A percentile compares a stretch with the other conserved stretches of the same genome.
These are phyloP conservation scores for Porphyrellus sp. DNA, from an alignment of 1,284 basidiomycete genomes.

Conservation along the genomic window DNA sequence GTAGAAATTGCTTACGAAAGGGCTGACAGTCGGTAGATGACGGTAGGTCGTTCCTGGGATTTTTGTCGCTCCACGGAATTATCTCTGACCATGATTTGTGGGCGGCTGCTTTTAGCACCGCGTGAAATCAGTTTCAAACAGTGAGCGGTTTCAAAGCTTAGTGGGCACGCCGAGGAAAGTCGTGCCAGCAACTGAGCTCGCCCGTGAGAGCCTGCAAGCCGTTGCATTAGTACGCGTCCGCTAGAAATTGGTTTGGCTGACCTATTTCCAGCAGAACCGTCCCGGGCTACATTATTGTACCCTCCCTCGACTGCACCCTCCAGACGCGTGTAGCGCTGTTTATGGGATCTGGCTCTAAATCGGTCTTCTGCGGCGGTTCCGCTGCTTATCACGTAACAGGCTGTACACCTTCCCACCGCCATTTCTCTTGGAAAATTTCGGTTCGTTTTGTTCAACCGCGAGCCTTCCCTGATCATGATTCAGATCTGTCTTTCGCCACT, in stretches of 20 bases:
- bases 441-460: conserved; percentile 13
- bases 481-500: conserved; percentile 18
- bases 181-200: conserved; percentile 6
- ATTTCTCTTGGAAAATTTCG: conserved; percentile 23
- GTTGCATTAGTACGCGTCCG: not conserved
- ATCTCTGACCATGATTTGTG: not conserved
- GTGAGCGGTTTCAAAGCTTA: conserved; percentile 7
- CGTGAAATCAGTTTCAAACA: conserved; percentile 14
- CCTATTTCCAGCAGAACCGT: too few species aligned
- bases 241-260: not conserved
- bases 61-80: not conserved
- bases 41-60: conserved; percentile 22
- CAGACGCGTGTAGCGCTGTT: not conserved
- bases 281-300: too few species aligned
- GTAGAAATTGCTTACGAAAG: too few species aligned
- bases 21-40: not conserved
- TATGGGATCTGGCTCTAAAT: conserved; percentile 12
- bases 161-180: conserved; percentile 7
- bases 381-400: conserved; percentile 33
- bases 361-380: conserved; percentile 24
- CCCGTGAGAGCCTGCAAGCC: conserved; percentile 8
- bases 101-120: conserved; percentile 13
- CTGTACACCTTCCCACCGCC: conserved; percentile 21
- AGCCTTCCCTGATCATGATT: conserved; percentile 21
- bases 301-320: too few species aligned